A percentile compares a stretch with the other conserved stretches of the same genome.
phyloP scores from a whole-genome alignment of 345 rosid genomes.

The Xanthoceras sorbifolium region DNA sequence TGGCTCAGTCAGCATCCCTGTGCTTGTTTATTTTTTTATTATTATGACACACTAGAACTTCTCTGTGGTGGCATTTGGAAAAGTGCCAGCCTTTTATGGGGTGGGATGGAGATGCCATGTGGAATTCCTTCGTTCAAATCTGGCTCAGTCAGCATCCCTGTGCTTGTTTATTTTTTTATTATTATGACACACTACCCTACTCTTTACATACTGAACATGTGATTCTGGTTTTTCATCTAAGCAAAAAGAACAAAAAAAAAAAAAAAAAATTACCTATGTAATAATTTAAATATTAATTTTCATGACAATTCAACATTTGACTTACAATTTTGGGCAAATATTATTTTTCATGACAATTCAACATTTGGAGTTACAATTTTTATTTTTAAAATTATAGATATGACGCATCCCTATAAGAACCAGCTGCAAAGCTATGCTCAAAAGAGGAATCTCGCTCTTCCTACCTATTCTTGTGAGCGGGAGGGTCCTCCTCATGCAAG shows the following conservation, averaged over 20 bases:
- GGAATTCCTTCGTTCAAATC: too few species aligned
- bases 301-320: background rate
- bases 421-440: conserved; percentile 50
- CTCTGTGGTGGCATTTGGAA: background rate
- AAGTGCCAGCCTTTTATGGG: background rate
- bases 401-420: conserved; percentile 41
- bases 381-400: conserved; percentile 25
- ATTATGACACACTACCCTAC: background rate
- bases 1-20: background rate
- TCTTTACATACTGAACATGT: background rate
- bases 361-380: background rate
- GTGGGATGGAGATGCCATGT: background rate
- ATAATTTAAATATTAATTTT: background rate
- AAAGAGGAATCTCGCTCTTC: conserved; percentile 47
- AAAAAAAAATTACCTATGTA: background rate
- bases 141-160: background rate
- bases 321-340: background rate
- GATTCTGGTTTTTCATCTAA: background rate
- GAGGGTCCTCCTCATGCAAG: conserved; percentile 65
- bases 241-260: too few species aligned
- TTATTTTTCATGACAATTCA: background rate
- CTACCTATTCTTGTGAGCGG: conserved; percentile 47
- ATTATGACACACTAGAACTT: background rate
- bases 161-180: background rate
- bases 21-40: background rate